These are phyloP conservation scores for Cladosporium colombiae DNA, from an alignment of 2,329 filamentous ascomycete species.

Conservation along the genomic window DNA sequence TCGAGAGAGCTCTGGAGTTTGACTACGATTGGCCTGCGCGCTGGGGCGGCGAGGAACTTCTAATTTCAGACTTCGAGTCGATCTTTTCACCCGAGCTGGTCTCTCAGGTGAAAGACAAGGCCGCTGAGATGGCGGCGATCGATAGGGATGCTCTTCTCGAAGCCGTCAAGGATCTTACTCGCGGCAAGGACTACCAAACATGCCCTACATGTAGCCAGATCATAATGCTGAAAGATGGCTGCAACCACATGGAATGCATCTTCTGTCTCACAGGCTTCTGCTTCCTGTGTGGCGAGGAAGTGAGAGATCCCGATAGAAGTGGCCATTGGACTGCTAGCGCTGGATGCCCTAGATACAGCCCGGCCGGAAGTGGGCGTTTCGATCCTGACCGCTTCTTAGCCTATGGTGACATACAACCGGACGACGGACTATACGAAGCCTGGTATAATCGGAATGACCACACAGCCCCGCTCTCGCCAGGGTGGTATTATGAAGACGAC, in stretches of 20 bases:
- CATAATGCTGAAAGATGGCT: no score
- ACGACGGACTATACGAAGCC: no score
- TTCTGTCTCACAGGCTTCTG: background rate
- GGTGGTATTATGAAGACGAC: no score
- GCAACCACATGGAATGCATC: background rate
- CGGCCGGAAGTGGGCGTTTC: background rate
- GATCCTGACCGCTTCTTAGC: no score
- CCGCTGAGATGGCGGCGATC: background rate
- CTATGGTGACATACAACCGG: no score
- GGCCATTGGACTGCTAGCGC: background rate
- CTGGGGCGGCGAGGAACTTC: background rate
- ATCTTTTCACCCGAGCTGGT: background rate
- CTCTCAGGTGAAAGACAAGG: background rate
- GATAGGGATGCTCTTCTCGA: background rate
- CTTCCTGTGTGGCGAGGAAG: background rate
- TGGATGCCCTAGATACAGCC: no score
- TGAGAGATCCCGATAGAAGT: background rate
- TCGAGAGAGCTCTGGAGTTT: background rate
- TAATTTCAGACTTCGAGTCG: background rate
- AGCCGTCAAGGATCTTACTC: background rate
- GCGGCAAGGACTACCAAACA: background rate
- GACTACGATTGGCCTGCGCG: constrained; percentile 1
- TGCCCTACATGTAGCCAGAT: no score
- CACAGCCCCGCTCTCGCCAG: no score
- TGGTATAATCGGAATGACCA: no score